A percentile compares a stretch with the other conserved stretches of the same genome.
These are phyloP conservation scores for Thelonectria olida DNA, from an alignment of 2,329 filamentous ascomycete genomes.

Conservation along the genomic window DNA sequence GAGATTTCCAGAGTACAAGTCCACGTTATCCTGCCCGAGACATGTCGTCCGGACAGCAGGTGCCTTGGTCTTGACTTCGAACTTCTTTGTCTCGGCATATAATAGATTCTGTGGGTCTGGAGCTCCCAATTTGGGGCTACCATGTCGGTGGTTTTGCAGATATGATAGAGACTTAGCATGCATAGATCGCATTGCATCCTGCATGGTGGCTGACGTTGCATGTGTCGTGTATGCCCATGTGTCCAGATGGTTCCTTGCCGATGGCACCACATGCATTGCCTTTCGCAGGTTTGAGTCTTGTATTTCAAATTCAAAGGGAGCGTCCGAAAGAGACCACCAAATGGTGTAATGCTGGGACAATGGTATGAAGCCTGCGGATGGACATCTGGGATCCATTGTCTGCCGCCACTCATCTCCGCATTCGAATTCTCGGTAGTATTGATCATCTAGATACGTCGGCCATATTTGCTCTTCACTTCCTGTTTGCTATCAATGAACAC, in stretches of 20 bases:
- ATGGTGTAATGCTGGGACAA: constrained; percentile 6
- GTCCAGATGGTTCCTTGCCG: background rate
- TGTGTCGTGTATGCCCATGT: constrained; percentile 20
- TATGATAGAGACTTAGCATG: background rate
- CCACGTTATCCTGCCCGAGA: background rate
- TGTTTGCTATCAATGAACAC: background rate
- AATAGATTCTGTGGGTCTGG: background rate
- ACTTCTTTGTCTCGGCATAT: background rate
- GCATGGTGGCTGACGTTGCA: constrained; percentile 4
- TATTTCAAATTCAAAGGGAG: constrained; percentile 1
- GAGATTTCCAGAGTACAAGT: background rate
- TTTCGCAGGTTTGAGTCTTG: constrained; percentile 14
- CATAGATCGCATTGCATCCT: constrained; percentile 6
- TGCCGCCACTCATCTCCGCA: background rate
- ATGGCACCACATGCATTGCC: constrained; percentile 2
- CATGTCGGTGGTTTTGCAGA: background rate
- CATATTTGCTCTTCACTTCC: constrained; percentile 12
- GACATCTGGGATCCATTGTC: constrained; percentile 2
- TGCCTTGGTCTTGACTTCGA: constrained; percentile 6
- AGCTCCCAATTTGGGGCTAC: background rate
- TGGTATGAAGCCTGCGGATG: background rate
- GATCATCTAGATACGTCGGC: constrained; percentile 1
- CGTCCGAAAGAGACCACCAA: constrained; percentile 13
- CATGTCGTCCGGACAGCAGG: background rate
- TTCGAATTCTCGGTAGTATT: background rate